Conservation (phyloP, 331 rosid genomes). For the Quercus phellos region DNA sequence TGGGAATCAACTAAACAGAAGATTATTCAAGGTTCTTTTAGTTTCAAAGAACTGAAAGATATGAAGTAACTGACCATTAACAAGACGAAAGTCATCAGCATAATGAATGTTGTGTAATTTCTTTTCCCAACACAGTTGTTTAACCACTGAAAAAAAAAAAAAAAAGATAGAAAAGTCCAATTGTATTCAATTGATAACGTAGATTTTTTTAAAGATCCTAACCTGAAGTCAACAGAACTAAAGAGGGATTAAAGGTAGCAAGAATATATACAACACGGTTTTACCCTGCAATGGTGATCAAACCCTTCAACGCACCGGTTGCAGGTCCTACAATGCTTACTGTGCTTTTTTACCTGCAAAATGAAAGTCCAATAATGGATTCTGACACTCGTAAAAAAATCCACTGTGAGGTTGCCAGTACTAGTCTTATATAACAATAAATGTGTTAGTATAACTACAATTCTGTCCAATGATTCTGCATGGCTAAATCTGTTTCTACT, state of each 20-base stretch:
- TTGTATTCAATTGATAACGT: not conserved
- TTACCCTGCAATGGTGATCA: slow-evolving; percentile 96
- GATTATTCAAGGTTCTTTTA: not conserved
- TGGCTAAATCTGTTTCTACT: no score
- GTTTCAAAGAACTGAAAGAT: slow-evolving; percentile 14
- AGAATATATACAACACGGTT: slow-evolving; percentile 1
- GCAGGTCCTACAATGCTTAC: slow-evolving; percentile 95
- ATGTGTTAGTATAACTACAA: not conserved
- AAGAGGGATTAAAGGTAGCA: not conserved
- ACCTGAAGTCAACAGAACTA: not conserved
- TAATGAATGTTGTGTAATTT: slow-evolving; percentile 87
- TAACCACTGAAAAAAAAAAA: slow-evolving; percentile 58
- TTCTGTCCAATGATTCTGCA: not conserved
- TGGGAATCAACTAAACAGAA: not conserved
- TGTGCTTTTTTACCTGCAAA: slow-evolving; percentile 64
- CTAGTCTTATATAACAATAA: not conserved
- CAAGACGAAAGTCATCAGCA: slow-evolving; percentile 57
- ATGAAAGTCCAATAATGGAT: not conserved
- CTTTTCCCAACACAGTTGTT: slow-evolving; percentile 92
- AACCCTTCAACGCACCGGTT: slow-evolving; percentile 94
- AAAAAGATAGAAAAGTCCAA: not conserved
- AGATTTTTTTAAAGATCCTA: not conserved
- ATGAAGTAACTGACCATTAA: slow-evolving; percentile 49
- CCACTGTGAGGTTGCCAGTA: no score
- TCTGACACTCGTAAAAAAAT: not conserved